Evolutionary conservation across 257 asterid species (phyloP), one percentile per base, ranked within the genome.

Genomic region (Vinca minor): DNA sequence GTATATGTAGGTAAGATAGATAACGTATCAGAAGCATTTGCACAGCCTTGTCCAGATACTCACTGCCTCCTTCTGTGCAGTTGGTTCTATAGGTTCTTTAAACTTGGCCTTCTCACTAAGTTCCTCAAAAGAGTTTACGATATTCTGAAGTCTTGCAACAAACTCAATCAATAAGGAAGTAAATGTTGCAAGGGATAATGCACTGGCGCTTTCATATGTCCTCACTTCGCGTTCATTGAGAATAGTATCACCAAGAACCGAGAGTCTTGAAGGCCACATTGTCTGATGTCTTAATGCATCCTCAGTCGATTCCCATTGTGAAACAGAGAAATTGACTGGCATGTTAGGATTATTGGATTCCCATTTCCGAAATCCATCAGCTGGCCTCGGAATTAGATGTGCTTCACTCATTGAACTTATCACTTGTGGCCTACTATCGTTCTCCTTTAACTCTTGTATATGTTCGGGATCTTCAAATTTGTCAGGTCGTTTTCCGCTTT

Each of bases 191-290:
- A 93, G 82, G 18, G 97, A 93, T 67, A 93, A 64, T 0, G 97
- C 95, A 44, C 95, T 89, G 0, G 97, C 98, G 59, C 98, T 93
- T 74, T 89, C 97, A 21, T 77, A 85, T 0, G 97, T 93, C 69
- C 87, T 63, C 4, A 81, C 97, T 73, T 93, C 99, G 3, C 94
- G 87, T 68, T 89, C 95, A 5, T 93, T 93, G 2, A 85, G 72
- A 48, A 87, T 59, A 20, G 74, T 69, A 9, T 87, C 97, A 0
- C 91, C 96, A 1, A 89, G 41, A 20, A 93, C 57, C 17, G 99
- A 93, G 64, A 93, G 92, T 13, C 94, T 78, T 0, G 99, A 93
- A 9, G 99, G 96, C 99, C 99, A 93, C 87, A 84, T 78, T 0
- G 85, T 73, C 76, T 87, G 96, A 42, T 85, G 75, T 62, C 71